Base-by-base conservation (phyloP, 1,284 basidiomycete species). In the Caloboletus firmus region DNA sequence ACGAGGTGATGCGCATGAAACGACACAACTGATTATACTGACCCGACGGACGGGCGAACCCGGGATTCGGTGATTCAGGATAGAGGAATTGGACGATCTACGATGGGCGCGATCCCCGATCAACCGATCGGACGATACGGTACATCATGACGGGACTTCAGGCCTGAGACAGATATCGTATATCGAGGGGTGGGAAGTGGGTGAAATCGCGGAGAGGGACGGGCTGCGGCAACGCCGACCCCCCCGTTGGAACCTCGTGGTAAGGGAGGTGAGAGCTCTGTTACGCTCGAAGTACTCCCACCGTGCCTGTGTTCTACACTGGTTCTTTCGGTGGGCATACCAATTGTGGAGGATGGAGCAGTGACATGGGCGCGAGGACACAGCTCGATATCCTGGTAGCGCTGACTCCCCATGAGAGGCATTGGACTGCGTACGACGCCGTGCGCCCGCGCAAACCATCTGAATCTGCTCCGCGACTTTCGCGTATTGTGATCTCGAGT, bases 401-500 rank as follows among this genome's bases (percentile, higher is more conserved):
- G 42, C 44, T 28, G 44, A 45, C 35, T 47, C 17, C 39, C 35
- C 42, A 36, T 42, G 37, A 32, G 35, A 37, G 36, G 9, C 22
- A 37, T 35, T 32, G 9, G 17, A 37, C 32, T 32, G 43, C 39
- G 17, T 18, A 36, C 36, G 41, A 51, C 43, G 24, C 42, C 28
- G 31, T 18, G 51, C 49, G 45, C 40, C 22, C 37, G 13, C 17
- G 32, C 20, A 31, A 17, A 18, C 11, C 52, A 49, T 66, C 59
- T 59, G 60, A 52, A 46, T 34, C 9, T 40, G 22, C 28, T 52
- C 48, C 39, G 39, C 45, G 26, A 51, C 35, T 17, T 42, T 51
- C 41, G 45, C 52, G 51, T 51, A 60, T 34, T 20, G n/a, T 15
- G 48, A 46, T 44, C 50, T 60, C 44, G 55, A 63, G 44, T 55